These are phyloP conservation scores for Ceratocystis alfenasii DNA, from an alignment of 2,329 filamentous ascomycete genomes.

Conservation along the genomic window DNA sequence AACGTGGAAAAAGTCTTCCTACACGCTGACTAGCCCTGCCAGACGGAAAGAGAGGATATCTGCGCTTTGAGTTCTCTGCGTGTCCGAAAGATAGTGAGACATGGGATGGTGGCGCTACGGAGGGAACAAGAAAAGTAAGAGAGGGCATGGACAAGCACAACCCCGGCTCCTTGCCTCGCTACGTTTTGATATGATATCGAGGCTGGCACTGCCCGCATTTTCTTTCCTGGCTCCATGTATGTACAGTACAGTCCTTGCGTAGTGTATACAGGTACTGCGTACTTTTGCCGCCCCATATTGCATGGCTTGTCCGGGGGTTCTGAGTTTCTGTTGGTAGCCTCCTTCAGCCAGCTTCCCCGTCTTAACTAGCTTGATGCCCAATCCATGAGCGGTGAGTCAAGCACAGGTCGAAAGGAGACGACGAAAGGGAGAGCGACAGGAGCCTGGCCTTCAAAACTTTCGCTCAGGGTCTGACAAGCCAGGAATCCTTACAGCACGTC, in stretches of 20 bases:
- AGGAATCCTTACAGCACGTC: background rate
- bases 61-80: background rate
- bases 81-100: background rate
- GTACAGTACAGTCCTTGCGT: no score
- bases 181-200: background rate
- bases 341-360: background rate
- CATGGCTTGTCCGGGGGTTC: background rate
- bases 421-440: background rate
- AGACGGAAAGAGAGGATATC: background rate
- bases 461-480: background rate
- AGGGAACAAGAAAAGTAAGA: background rate
- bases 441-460: background rate
- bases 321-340: background rate
- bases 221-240: no score
- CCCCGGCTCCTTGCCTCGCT: background rate
- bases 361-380: background rate
- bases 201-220: background rate
- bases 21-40: background rate
- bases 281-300: background rate
- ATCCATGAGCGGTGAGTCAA: background rate
- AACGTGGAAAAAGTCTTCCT: background rate
- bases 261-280: background rate
- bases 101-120: background rate
- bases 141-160: background rate
- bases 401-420: background rate